Evolutionary conservation across 257 asterid genomes (phyloP).

Genomic region (Thymus quinquecostatus): DNA sequence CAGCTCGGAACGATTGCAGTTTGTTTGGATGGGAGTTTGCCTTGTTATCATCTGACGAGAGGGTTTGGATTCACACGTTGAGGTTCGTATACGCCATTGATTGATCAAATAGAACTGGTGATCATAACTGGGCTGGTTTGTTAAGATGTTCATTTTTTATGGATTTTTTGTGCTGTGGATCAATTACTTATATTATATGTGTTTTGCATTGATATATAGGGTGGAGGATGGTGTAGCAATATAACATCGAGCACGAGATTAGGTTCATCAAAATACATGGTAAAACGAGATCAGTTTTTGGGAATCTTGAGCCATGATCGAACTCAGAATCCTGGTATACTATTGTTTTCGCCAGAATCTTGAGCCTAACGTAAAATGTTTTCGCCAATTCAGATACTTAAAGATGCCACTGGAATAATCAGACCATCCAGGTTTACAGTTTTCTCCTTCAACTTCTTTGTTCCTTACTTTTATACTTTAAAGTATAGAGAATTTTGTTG

Average conservation of each 20-base stretch:
- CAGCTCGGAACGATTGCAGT: constrained; percentile 50
- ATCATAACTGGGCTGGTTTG: too few species aligned
- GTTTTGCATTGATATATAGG: constrained; percentile 45
- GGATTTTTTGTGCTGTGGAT: constrained; percentile 8
- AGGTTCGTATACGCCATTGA: constrained; percentile 48
- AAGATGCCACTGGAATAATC: constrained; percentile 41
- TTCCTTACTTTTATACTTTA: too few species aligned
- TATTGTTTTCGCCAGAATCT: background rate
- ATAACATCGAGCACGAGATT: constrained; percentile 51
- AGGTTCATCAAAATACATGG: constrained; percentile 86
- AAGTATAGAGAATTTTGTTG: background rate
- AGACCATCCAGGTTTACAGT: constrained; percentile 42
- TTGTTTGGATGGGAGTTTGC: constrained; percentile 92
- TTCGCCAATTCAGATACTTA: constrained; percentile 36
- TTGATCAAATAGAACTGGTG: constrained; percentile 13
- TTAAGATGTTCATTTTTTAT: background rate
- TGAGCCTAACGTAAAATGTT: constrained; percentile 3
- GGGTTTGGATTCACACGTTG: constrained; percentile 90
- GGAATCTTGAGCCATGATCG: constrained; percentile 82
- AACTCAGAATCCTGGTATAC: constrained; percentile 77
- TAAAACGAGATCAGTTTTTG: constrained; percentile 55
- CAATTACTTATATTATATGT: background rate
- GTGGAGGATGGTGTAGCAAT: constrained; percentile 90
- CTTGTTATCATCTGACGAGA: constrained; percentile 78
- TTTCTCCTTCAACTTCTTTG: background rate